Conservation (phyloP, 257 asterid genomes). For the Asclepias syriaca region DNA sequence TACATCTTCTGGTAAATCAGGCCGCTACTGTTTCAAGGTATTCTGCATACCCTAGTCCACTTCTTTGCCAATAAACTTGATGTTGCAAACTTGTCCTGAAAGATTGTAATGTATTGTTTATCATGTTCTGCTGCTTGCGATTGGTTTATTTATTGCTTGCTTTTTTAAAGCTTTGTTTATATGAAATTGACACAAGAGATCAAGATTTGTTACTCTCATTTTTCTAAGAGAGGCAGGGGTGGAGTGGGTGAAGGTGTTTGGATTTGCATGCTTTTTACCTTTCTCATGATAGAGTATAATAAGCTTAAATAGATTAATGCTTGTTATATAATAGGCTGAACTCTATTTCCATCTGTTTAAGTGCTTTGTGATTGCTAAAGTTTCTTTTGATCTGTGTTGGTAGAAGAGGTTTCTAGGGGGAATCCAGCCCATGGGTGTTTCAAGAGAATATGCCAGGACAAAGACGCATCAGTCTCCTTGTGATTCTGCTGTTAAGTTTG, state of each 20-base stretch:
- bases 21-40: constrained; percentile 51
- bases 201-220: neutral
- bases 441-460: constrained; percentile 38
- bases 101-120: neutral
- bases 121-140: neutral
- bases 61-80: constrained; percentile 14
- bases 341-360: constrained; percentile 11
- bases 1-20: constrained; percentile 31
- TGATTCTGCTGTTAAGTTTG: constrained; percentile 32
- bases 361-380: constrained; percentile 9
- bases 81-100: neutral
- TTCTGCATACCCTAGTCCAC: constrained; percentile 13
- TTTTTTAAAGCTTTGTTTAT: neutral
- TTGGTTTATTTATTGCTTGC: neutral
- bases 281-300: neutral
- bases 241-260: neutral
- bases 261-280: neutral
- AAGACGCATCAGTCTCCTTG: constrained; percentile 33
- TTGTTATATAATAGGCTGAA: neutral
- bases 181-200: neutral
- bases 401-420: constrained; percentile 37
- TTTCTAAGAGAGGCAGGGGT: neutral
- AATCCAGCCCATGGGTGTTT: constrained; percentile 44
- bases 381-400: constrained; percentile 34
- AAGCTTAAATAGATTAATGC: neutral